These are phyloP conservation scores for Lonicera japonica DNA, from an alignment of 129 eudicot species.

Conservation along the genomic window DNA sequence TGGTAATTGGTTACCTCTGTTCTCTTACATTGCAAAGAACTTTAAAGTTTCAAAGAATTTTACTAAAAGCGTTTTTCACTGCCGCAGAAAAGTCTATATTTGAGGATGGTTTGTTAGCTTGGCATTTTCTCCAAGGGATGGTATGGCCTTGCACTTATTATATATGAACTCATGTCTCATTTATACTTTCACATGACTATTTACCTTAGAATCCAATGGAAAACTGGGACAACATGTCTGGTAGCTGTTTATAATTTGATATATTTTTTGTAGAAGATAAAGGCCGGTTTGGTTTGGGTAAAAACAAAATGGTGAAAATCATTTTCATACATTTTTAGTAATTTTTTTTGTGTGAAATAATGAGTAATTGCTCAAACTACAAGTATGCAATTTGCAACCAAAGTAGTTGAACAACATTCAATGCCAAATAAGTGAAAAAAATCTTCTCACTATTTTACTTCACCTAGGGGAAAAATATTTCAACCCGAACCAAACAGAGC, in stretches of 20 bases:
- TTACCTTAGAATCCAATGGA: background rate
- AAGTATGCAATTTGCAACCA: too few relatives aligned
- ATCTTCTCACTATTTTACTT: too few relatives aligned
- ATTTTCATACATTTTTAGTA: too few relatives aligned
- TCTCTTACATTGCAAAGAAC: background rate
- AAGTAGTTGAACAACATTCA: too few relatives aligned
- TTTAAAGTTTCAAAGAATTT: background rate
- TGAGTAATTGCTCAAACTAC: too few relatives aligned
- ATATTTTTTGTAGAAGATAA: background rate
- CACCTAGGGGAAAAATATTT: too few relatives aligned
- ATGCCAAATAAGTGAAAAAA: too few relatives aligned
- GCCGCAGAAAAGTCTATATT: slow-evolving; percentile 29
- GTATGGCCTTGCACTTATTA: slow-evolving; percentile 23
- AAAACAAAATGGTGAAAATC: too few relatives aligned
- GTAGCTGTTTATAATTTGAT: background rate
- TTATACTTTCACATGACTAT: background rate
- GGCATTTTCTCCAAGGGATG: slow-evolving; percentile 29
- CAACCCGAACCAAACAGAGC: too few relatives aligned
- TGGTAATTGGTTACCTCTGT: background rate
- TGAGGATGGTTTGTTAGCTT: slow-evolving; percentile 38
- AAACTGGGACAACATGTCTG: background rate
- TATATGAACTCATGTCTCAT: background rate
- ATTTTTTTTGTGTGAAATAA: too few relatives aligned
- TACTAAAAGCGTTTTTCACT: slow-evolving; percentile 10
- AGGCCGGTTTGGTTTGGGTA: too few relatives aligned